Base-by-base conservation (phyloP, 345 rosid species). In the Rhizophora mangle region DNA sequence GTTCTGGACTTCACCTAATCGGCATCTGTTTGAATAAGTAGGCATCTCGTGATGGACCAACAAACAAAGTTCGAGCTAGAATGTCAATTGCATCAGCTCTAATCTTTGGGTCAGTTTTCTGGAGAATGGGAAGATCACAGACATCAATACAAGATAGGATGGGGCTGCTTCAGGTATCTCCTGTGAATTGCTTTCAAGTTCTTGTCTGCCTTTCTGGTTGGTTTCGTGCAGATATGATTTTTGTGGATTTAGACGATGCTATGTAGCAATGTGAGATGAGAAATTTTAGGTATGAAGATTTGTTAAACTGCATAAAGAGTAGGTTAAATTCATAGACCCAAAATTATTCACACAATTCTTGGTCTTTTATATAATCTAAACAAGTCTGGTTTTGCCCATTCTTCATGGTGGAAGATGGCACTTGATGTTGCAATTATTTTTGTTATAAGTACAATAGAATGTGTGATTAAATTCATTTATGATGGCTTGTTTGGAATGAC, bases 81-180 rank as follows among this genome's bases (percentile, higher is more conserved):
- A 95, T 95, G 99, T 95, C 99, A 51, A 75, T 91, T 76, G 99
- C 97, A 65, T 91, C 97, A 68, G 97, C 99, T 75, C 73, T 92
- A 80, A 95, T 95, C 76, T 95, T 95, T 87, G 99, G 99, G 70
- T 95, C 99, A 6, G 93, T 95, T 71, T 95, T 95, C 76, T 95
- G 96, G 97, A 91, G 92, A 78, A 88, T 95, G 88, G 99, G 97
- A 74, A 84, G 78, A 75, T 91, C 97, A 57, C 99, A 89, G 83
- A 84, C 99, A 56, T 91, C 99, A 64, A 88, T 95, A 78, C 97
- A 86, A 79, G 97, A 95, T 77, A 85, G 99, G 81, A 87, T 91
- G 97, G 97, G 97, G 31, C 83, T 95, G 82, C 99, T 95, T 74
- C 97, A 95, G 97, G 97, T 95, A 67, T 76, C 63, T 58, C 57